Conservation (phyloP, 148 eudicot species). For the Fagopyrum tataricum region DNA sequence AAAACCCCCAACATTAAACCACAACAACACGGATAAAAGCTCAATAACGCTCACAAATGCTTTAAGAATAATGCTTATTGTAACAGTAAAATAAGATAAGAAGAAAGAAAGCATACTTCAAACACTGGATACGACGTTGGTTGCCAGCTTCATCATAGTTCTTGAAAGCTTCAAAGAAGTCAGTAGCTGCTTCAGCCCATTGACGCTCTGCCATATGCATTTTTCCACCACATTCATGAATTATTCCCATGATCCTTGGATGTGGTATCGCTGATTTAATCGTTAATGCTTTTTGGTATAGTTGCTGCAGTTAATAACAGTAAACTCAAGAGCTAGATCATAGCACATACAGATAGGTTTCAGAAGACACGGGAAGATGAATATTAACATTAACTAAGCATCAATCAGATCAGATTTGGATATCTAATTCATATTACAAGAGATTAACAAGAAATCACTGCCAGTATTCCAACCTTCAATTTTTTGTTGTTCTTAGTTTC, state of each 20-base stretch:
- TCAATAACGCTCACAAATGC: background rate
- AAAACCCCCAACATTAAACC: background rate
- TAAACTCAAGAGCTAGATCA: conserved; percentile 11
- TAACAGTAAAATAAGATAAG: background rate
- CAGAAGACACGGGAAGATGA: background rate
- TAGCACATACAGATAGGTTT: background rate
- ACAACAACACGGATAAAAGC: background rate
- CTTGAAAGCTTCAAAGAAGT: conserved; percentile 97
- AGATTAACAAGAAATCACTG: background rate
- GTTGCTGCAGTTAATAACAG: conserved; percentile 53
- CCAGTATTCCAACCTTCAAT: conserved; percentile 54
- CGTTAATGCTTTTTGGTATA: conserved; percentile 87
- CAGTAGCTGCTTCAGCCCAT: conserved; percentile 97
- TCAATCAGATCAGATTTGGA: background rate
- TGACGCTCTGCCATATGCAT: conserved; percentile 99
- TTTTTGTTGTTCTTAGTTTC: conserved; percentile 98
- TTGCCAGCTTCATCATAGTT: conserved; percentile 99
- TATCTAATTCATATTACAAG: background rate
- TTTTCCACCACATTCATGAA: conserved; percentile 99
- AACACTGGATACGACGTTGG: conserved; percentile 82
- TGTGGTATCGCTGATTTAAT: conserved; percentile 98
- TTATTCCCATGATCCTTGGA: conserved; percentile 98
- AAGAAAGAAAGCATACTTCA: conserved; percentile 50
- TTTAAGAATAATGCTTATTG: background rate
- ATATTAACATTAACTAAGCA: background rate